phyloP scores from a whole-genome alignment of 2,329 filamentous ascomycete genomes.

The Fusarium guadeloupense region DNA sequence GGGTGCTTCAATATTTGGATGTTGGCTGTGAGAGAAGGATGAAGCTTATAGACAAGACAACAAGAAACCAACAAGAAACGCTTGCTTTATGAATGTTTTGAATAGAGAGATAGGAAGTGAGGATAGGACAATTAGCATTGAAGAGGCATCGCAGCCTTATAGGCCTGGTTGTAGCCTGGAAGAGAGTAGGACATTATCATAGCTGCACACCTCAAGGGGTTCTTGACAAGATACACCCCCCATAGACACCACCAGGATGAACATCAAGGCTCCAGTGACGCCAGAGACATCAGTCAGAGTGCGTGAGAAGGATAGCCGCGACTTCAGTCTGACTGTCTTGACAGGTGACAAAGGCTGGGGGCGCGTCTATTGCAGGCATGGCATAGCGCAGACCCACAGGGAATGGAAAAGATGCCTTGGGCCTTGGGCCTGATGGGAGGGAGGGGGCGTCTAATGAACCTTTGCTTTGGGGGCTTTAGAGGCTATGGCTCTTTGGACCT shows the following conservation, averaged over 20 bases:
- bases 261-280: constrained; percentile 46
- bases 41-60: constrained; percentile 8
- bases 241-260: constrained; percentile 30
- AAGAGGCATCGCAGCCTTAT: constrained; percentile 66
- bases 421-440: constrained; percentile 6
- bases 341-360: constrained; percentile 45
- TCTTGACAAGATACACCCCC: constrained; percentile 21
- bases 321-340: constrained; percentile 45
- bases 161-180: constrained; percentile 50
- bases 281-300: constrained; percentile 43
- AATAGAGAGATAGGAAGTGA: constrained; percentile 36
- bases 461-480: constrained; percentile 38
- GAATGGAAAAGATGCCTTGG: constrained; percentile 43
- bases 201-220: constrained; percentile 36
- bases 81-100: constrained; percentile 25
- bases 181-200: constrained; percentile 28
- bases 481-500: constrained; percentile 20
- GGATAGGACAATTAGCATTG: constrained; percentile 44
- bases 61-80: constrained; percentile 10
- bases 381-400: constrained; percentile 40
- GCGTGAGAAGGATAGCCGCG: constrained; percentile 44
- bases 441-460: constrained; percentile 23
- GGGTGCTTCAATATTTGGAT: constrained; percentile 4
- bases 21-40: constrained; percentile 17
- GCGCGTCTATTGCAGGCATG: constrained; percentile 45